Percentiles rank a stretch among this genome's conserved stretches.
Evolutionary conservation across 108 stramenopile genomes (phyloP).

Genomic region (Skeletonema menzelii): DNA sequence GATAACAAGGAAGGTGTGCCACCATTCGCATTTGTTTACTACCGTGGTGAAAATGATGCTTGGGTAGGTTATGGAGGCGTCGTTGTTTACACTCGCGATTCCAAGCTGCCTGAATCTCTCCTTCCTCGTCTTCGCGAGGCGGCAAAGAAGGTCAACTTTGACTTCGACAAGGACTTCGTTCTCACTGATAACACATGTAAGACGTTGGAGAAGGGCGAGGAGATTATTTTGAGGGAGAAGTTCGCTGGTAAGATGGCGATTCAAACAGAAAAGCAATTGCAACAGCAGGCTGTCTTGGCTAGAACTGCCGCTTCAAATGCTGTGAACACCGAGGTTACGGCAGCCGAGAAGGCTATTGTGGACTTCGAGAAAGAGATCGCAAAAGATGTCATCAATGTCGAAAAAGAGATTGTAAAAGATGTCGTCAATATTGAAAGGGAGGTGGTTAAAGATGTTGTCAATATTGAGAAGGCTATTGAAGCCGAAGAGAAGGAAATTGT

Average conservation of each 20-base stretch:
- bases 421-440: constrained; percentile 25
- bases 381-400: constrained; percentile 40
- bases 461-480: constrained; percentile 34
- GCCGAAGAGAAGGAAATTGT: constrained; percentile 10
- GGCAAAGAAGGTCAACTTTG: constrained; percentile 81
- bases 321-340: constrained; percentile 65
- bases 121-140: constrained; percentile 79
- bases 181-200: constrained; percentile 80
- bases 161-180: constrained; percentile 85
- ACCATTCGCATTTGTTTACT: constrained; percentile 94
- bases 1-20: constrained; percentile 72
- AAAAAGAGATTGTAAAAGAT: constrained; percentile 39
- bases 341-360: constrained; percentile 55
- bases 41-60: constrained; percentile 94
- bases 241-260: constrained; percentile 83
- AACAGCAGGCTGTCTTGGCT: constrained; percentile 71
- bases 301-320: constrained; percentile 76
- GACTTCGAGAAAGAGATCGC: constrained; percentile 74
- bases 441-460: constrained; percentile 27
- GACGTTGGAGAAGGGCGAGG: constrained; percentile 50
- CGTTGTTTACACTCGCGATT: constrained; percentile 91
- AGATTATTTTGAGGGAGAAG: constrained; percentile 66
- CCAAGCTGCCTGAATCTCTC: constrained; percentile 77
- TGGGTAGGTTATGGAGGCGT: constrained; percentile 97
- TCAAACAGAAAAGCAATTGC: constrained; percentile 79